A percentile compares a stretch with the other conserved stretches of the same genome.
These are phyloP conservation scores for Micromonas commoda DNA, from an alignment of 139 green algal genomes.

Conservation along the genomic window DNA sequence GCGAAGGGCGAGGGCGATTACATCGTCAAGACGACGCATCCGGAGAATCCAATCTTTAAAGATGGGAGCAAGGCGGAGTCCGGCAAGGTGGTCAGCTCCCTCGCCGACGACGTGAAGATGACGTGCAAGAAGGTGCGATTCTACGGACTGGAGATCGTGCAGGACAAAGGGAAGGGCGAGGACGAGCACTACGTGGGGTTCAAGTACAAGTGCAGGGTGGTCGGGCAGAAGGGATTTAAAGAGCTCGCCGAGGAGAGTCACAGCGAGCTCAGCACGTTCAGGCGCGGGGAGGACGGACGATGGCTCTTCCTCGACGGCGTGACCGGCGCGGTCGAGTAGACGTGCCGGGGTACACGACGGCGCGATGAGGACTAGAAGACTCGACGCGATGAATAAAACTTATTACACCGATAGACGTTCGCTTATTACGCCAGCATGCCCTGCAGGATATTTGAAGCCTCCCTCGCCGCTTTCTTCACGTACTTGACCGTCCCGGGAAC, in stretches of 20 bases:
- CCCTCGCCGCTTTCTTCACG: neutral
- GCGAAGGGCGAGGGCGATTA: constrained; percentile 15
- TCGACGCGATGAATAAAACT: too few relatives aligned
- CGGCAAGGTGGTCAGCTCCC: neutral
- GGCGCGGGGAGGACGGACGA: neutral
- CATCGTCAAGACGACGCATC: constrained; percentile 16
- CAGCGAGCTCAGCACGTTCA: constrained; percentile 13
- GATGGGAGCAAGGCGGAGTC: constrained; percentile 2
- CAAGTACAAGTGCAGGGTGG: constrained; percentile 15
- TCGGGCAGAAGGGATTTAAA: constrained; percentile 20
- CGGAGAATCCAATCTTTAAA: constrained; percentile 11
- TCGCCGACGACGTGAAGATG: neutral
- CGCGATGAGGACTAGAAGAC: too few relatives aligned
- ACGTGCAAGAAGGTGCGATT: constrained; percentile 23
- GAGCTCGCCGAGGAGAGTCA: constrained; percentile 12
- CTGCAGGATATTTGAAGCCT: neutral
- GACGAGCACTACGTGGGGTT: constrained; percentile 16
- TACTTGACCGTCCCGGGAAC: neutral
- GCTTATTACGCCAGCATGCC: neutral
- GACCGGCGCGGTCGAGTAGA: neutral
- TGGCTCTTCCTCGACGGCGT: constrained; percentile 16
- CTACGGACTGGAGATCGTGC: constrained; percentile 16
- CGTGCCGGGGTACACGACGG: too few relatives aligned
- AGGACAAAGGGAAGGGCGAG: neutral
- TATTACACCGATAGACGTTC: too few relatives aligned